phyloP scores from a whole-genome alignment of 805 yeast genomes.

The Teunomyces stri region DNA sequence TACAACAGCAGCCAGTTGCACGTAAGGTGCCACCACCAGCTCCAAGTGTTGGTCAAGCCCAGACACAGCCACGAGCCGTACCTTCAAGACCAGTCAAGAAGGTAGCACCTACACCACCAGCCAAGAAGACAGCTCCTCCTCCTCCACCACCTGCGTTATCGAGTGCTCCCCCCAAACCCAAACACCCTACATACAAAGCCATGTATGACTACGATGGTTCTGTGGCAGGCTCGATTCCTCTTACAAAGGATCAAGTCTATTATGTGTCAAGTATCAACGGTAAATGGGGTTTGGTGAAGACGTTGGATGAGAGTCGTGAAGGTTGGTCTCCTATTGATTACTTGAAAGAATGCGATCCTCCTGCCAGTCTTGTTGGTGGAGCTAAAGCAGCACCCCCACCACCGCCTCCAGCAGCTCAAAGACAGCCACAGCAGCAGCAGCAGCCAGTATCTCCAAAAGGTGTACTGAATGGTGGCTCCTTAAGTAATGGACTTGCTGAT shows the following conservation, averaged over 20 bases:
- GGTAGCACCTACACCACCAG: constrained; percentile 64
- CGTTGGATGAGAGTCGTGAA: constrained; percentile 68
- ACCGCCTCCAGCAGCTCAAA: constrained; percentile 20
- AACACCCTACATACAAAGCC: constrained; percentile 78
- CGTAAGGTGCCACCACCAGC: constrained; percentile 14
- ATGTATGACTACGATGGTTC: constrained; percentile 87
- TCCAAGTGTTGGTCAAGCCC: constrained; percentile 4
- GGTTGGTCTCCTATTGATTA: constrained; percentile 99
- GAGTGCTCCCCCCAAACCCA: constrained; percentile 51
- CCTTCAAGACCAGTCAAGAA: constrained; percentile 30
- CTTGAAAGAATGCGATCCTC: constrained; percentile 58
- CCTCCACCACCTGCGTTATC: constrained; percentile 50
- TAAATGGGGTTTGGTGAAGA: constrained; percentile 93
- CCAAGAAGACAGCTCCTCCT: constrained; percentile 34
- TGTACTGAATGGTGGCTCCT: constrained; percentile 15
- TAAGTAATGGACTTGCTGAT: constrained; percentile 62
- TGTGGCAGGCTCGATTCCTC: constrained; percentile 76
- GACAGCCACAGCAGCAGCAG: constrained; percentile 17
- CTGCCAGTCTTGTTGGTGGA: constrained; percentile 30
- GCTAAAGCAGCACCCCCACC: constrained; percentile 31
- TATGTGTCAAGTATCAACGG: constrained; percentile 71
- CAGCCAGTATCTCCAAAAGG: constrained; percentile 4
- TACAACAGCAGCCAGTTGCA: constrained; percentile 5
- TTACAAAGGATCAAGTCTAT: constrained; percentile 72
- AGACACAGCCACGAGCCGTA: constrained; percentile 16